Percentiles rank a stretch among this genome's conserved stretches.
These are phyloP conservation scores for Gillenia trifoliata DNA, from an alignment of 306 rosid genomes.

Conservation along the genomic window DNA sequence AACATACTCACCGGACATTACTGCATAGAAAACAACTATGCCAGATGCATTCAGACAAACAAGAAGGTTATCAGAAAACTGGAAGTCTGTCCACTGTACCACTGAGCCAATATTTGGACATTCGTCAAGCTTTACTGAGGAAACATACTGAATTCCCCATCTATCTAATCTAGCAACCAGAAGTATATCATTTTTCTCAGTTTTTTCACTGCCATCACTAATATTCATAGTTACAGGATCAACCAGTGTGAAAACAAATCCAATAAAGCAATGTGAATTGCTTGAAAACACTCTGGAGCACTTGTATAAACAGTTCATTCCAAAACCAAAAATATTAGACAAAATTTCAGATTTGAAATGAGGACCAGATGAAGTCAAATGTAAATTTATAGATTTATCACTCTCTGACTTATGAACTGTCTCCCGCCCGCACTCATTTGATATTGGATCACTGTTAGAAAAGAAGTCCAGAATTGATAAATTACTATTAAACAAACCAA, in stretches of 20 bases:
- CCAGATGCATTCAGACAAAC: constrained; percentile 75
- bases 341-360: constrained; percentile 39
- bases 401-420: constrained; percentile 26
- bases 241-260: constrained; percentile 53
- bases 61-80: constrained; percentile 72
- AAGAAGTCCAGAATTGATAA: constrained; percentile 37
- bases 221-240: constrained; percentile 27
- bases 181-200: constrained; percentile 43
- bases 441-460: constrained; percentile 26
- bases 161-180: constrained; percentile 59
- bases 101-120: constrained; percentile 32
- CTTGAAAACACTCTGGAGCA: constrained; percentile 78
- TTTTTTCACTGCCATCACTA: constrained; percentile 37
- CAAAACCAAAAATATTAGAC: constrained; percentile 54
- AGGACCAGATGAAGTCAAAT: constrained; percentile 29
- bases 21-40: constrained; percentile 55
- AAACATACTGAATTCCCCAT: constrained; percentile 74
- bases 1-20: constrained; percentile 70
- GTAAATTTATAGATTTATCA: constrained; percentile 24
- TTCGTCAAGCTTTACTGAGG: constrained; percentile 67
- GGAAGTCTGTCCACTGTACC: constrained; percentile 69
- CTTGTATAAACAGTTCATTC: constrained; percentile 45
- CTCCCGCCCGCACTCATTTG: constrained; percentile 39
- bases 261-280: constrained; percentile 59
- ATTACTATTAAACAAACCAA: constrained; percentile 56